A percentile compares a stretch with the other conserved stretches of the same genome.
Evolutionary conservation across 768 basidiomycete species (phyloP).

Genomic region (Phylloporus sp.): DNA sequence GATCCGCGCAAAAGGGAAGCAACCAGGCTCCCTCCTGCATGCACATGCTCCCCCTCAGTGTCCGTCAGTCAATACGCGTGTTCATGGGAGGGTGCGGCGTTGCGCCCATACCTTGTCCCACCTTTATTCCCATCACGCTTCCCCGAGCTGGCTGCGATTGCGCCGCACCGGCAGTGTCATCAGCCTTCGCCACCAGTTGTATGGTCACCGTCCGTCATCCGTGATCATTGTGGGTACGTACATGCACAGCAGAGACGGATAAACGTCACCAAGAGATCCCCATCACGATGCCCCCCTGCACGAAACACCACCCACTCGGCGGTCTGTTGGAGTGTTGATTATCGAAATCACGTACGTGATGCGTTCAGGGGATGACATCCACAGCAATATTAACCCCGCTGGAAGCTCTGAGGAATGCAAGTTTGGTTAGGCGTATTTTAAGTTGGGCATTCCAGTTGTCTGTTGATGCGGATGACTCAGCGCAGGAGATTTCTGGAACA

Average conservation of each 20-base stretch:
- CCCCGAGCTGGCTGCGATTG: slow-evolving; percentile 3
- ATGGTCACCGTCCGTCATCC: slow-evolving; percentile 33
- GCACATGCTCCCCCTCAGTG: slow-evolving; percentile 11
- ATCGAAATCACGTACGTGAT: slow-evolving; percentile 52
- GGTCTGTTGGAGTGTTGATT: slow-evolving; percentile 55
- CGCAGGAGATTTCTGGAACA: slow-evolving; percentile 52
- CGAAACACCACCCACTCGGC: slow-evolving; percentile 51
- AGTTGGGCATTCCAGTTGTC: slow-evolving; percentile 34
- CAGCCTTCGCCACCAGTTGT: slow-evolving; percentile 4
- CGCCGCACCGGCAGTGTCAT: slow-evolving; percentile 4
- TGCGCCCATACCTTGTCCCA: slow-evolving; percentile 8
- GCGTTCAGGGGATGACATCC: slow-evolving; percentile 33
- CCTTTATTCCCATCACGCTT: slow-evolving; percentile 7
- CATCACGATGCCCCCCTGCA: slow-evolving; percentile 49
- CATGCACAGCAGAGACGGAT: slow-evolving; percentile 3
- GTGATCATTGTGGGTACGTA: slow-evolving; percentile 1
- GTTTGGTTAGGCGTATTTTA: slow-evolving; percentile 46
- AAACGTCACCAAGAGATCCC: slow-evolving; percentile 51
- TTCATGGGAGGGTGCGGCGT: slow-evolving; percentile 23
- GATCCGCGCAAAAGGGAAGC: slow-evolving; percentile 9
- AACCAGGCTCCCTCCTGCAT: slow-evolving; percentile 4
- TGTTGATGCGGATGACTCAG: slow-evolving; percentile 53
- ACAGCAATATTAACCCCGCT: slow-evolving; percentile 28
- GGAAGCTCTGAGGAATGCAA: slow-evolving; percentile 54
- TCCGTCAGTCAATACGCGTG: slow-evolving; percentile 6